Conservation (phyloP, 257 asterid species). For the Solanum chaucha region DNA sequence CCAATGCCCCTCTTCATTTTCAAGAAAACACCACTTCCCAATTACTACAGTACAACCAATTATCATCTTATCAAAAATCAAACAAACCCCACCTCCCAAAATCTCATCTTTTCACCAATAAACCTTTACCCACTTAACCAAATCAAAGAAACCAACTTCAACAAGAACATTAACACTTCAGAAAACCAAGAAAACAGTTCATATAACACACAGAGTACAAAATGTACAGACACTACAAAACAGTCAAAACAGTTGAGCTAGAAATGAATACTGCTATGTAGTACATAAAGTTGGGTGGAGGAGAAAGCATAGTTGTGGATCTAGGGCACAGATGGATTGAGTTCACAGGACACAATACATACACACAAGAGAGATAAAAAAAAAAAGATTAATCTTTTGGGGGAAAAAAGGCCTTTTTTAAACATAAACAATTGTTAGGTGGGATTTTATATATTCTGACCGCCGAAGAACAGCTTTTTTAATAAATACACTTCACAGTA, state of each 20-base stretch:
- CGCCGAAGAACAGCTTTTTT: slow-evolving; percentile 1
- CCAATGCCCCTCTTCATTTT: slow-evolving; percentile 12
- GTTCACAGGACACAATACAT: not conserved
- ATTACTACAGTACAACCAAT: slow-evolving; percentile 17
- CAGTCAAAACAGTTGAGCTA: not conserved
- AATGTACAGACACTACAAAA: not conserved
- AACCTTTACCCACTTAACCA: not conserved
- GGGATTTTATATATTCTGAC: slow-evolving; percentile 9
- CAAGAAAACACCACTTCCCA: slow-evolving; percentile 26
- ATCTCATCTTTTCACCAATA: not conserved
- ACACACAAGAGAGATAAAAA: not conserved
- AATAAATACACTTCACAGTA: not conserved
- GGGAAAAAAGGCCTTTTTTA: not conserved
- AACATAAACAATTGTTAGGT: slow-evolving; percentile 1
- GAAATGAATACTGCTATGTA: not conserved
- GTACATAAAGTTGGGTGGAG: not conserved
- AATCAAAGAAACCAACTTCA: not conserved
- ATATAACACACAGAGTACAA: not conserved
- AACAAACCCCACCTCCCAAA: not conserved
- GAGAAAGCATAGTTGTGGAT: slow-evolving; percentile 39
- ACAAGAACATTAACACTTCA: not conserved
- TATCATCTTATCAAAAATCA: not conserved
- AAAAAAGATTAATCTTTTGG: not conserved
- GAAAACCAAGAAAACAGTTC: slow-evolving; percentile 7
- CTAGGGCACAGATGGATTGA: slow-evolving; percentile 48